Base-by-base conservation (phyloP, 2,329 filamentous ascomycete species). In the Teratosphaeriaceae sp. region DNA sequence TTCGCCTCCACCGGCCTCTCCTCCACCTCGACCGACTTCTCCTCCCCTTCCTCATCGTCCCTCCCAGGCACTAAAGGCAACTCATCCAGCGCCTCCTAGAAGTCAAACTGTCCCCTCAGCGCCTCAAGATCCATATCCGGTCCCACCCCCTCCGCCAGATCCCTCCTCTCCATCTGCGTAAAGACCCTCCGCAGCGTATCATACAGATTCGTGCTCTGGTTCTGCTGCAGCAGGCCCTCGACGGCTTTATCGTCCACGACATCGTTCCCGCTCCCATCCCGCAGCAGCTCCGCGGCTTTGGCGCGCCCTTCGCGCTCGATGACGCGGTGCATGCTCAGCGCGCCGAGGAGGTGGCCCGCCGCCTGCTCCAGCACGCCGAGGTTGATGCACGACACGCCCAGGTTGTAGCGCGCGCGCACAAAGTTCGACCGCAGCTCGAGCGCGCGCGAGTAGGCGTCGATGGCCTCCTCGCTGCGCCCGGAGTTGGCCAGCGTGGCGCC, bases 331-430 rank as follows among this genome's bases (percentile, higher is more conserved):
- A 98, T 96, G 42, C 84, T 84, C 38, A 98, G 74, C 1, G 92
- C 90, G 2, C 89, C 87, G 12, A 98, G 78, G 44, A 98, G 78
- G 67, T 98, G 92, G 47, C 88, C 84, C 2, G 92, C 92, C 0
- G 92, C 92, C 68, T 97, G 87, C 13, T 86, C 84, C 63, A 88
- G 89, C 66, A 90, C 96, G 42, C 89, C 92, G 1, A 98, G 79
- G 66, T 98, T 98, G 65, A 98, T 97, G 66, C 92, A 98, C 46
- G 81, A 87, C 8, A 98, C 92, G 31, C 90, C 92, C 1, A 98
- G 78, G 66, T 98, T 98, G 72, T 98, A 98, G 34, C 92, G 79
- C 2, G 92, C 92, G 45, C 92, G 85, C 15, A 98, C 94, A 62
- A 98, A 98, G 70, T 98, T 98, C 42, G 90, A 87, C 44, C 89